These are phyloP conservation scores for Hortaea werneckii DNA, from an alignment of 2,329 filamentous ascomycete species.

Conservation along the genomic window DNA sequence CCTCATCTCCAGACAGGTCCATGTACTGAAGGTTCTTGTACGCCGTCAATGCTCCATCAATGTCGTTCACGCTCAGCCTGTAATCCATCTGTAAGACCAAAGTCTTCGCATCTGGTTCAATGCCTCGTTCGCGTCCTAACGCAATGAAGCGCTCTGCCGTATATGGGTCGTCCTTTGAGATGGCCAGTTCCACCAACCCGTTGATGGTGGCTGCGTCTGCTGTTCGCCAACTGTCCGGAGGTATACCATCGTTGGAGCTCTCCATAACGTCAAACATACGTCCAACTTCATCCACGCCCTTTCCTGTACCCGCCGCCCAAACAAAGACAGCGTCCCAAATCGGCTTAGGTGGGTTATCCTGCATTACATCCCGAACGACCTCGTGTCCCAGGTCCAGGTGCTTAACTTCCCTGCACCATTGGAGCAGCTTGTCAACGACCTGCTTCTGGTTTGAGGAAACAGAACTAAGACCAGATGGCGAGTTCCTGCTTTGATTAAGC, in stretches of 20 bases:
- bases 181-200: constrained; percentile 60
- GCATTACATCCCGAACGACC: constrained; percentile 40
- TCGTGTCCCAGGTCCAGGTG: constrained; percentile 52
- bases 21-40: constrained; percentile 53
- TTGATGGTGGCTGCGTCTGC: constrained; percentile 70
- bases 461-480: too few relatives aligned
- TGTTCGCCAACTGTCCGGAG: constrained; percentile 36
- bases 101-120: constrained; percentile 59
- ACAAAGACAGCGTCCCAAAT: constrained; percentile 64
- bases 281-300: constrained; percentile 60
- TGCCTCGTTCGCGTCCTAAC: constrained; percentile 53
- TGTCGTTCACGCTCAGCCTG: constrained; percentile 60
- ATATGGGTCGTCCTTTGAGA: constrained; percentile 57
- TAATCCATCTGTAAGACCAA: constrained; percentile 67
- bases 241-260: constrained; percentile 15
- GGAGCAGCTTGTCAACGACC: constrained; percentile 1
- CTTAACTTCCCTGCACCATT: constrained; percentile 31
- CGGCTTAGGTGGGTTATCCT: constrained; percentile 18
- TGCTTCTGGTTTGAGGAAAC: neutral
- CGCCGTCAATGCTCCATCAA: constrained; percentile 57
- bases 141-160: constrained; percentile 63
- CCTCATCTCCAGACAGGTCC: constrained; percentile 47
- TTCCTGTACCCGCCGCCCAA: constrained; percentile 64
- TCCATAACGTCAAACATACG: constrained; percentile 62
- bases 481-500: too few relatives aligned